Evolutionary conservation across 495 filamentous ascomycete genomes (phyloP), one percentile per base, ranked within the genome.

Genomic region (Clohesyomyces aquaticus): DNA sequence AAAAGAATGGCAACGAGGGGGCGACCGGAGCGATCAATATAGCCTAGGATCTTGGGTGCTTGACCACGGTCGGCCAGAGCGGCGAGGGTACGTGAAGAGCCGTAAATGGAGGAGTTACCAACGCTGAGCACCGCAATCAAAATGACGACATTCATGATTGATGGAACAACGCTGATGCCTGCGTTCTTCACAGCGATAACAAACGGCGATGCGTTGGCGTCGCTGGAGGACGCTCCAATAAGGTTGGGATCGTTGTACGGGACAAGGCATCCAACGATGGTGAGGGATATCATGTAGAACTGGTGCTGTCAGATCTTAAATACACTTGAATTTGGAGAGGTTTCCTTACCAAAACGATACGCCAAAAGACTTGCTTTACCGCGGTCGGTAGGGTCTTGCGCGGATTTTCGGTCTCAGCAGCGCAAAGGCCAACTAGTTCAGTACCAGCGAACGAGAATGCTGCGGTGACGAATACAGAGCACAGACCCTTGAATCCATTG

Each of bases 301-400:
- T 66, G 29, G 42, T 1, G 6, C 6, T 28, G 61, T 61, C 25
- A 65, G 55, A 46, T 10, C 4, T 8, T 14, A 19, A 32, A 9
- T 10, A 16, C 9, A 12, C 3, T 43, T 21, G 25, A 32, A 14
- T 25, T 16, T 47, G 18, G 28, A 26, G 25, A 26, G n/a, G 28
- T 28, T 10, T 6, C n/a, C 59, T 26, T 63, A 70, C 67, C 43
- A 96, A 80, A n/a, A 84, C 84, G 74, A 96, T 96, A 72, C 92
- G 88, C 92, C 92, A 96, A 76, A 96, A 96, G 22, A 96, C 92
- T 74, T 96, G 91, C 73, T 95, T 96, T 66, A 93, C 85, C 32
- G 92, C 91, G 0, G 87, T 89, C 0, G 92, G 92, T 3, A 96
- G 81, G n/a, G 88, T 88, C 69, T 93, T 95, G 62, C 91, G 85